Evolutionary conservation across 2,329 filamentous ascomycete species (phyloP), one percentile per base, ranked within the genome.

Genomic region (Dactylellina leptospora): DNA sequence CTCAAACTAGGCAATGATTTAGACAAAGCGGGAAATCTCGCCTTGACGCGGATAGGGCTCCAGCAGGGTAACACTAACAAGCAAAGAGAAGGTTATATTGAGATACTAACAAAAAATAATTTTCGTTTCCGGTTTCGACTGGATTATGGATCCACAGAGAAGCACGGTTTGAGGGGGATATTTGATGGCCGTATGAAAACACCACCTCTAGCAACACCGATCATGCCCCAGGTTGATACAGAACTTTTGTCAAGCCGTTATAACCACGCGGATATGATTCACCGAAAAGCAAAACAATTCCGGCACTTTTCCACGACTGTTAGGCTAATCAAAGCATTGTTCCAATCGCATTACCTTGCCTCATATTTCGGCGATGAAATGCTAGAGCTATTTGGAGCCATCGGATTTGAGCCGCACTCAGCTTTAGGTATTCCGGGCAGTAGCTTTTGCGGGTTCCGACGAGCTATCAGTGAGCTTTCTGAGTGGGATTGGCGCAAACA

Each of bases 301-400:
- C 89, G 89, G 0, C 84, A 91, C 0, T 82, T 99, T 4, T 96
- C 92, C 0, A 86, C 89, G 1, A 89, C 92, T 0, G 91, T 97
- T 73, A 88, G 93, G 16, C 83, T 97, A 1, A 84, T 90, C 45
- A 97, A 97, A 82, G 86, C 88, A 77, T 99, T 95, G 95, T 95
- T 96, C 79, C 85, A 87, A 74, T 85, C 85, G 1, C 95, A 99
- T 79, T 88, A 96, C 75, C 86, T 99, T 6, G 83, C 86, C 2
- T 84, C 84, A 11, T 90, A 97, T 79, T 84, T 97, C 75, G 84
- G 85, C 27, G 87, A 91, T 30, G 92, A 96, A 78, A 82, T 96
- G 47, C 85, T 97, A 70, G 95, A 99, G 81, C 85, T 99, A 13
- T 82, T 97, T 51, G 90, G 88, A 10, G 84, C 90, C 1, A 88